Evolutionary conservation across 2,329 filamentous ascomycete species (phyloP), one percentile per base, ranked within the genome.

Genomic region (Hymenoscyphus occultus): DNA sequence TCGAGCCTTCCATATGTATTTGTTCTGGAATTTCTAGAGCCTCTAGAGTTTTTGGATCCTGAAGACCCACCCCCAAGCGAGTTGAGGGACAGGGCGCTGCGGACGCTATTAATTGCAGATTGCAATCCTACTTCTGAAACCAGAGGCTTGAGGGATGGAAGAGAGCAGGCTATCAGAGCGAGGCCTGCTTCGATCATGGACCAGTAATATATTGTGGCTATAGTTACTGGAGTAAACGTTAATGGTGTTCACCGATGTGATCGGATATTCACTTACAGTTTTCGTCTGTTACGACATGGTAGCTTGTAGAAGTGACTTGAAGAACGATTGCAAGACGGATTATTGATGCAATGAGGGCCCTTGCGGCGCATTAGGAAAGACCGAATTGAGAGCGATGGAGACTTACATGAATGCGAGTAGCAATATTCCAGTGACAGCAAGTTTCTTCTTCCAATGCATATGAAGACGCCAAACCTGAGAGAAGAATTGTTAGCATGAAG

Each of bases 401-500:
- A 19, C 61, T 59, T 54, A 63, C 54, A 63, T 63, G 56, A 63
- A 63, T 13, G 40, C 39, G 5, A 59, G 32, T 9, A 63, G 61
- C 13, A 63, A 28, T 42, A 63, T 59, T 14, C 61, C 54, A 39
- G 61, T 63, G 13, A 63, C 56, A n/a, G 39, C 56, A 39, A 63
- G 28, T 28, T 63, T 63, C n/a, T 42, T 39, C n/a, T 35, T 12
- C 28, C 28, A 19, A 51, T 56, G 39, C 56, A 59, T 59, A 16
- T 63, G 35, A 16, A 63, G 61, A n/a, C 56, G 54, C 61, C 61
- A 63, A 19, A 63, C 19, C 61, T 59, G 12, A n/a, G 4, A 4
- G n/a, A 16, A 62, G 48, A 54, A 3, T 16, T 13, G 32, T 42
- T 42, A 57, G 22, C 4, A 28, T 42, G 10, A 59, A 10, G 19